Base-by-base conservation (phyloP, 768 basidiomycete species). In the Amanita fuliginea region DNA sequence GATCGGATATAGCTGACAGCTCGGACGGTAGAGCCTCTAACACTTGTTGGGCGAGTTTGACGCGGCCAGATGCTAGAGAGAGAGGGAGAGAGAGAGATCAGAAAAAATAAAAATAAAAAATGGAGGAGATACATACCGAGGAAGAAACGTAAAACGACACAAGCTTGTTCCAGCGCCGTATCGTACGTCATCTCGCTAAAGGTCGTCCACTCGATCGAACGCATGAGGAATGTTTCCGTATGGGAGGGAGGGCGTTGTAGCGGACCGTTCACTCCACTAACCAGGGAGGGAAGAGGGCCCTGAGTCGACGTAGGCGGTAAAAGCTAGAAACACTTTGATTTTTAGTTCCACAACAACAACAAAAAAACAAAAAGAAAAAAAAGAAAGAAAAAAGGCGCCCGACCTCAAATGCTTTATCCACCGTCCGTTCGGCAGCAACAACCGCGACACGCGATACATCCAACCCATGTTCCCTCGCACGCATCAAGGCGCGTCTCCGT, bases 161-260 rank as follows among this genome's bases (percentile, higher is more conserved):
- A 94, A 1, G 89, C 82, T 58, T 93, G 89, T 58, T 86, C 80
- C 7, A 97, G 67, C 0, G 93, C 94, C 5, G 81, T 81, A 9
- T 72, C 67, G 54, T 83, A 81, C 1, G 94, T 98, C 4, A 74
- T 67, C 28, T 80, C 76, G 55, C 75, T 70, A 61, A 87, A 86
- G 0, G 80, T 85, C 46, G 94, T 86, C 95, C 95, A 99, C 59
- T 98, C 94, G 43, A 97, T 83, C 0, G 89, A 87, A 16, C 93
- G 79, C 26, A 95, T 72, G 6, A 98, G 70, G 42, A 86, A 62
- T 53, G 66, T 59, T 59, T 91, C 86, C 0, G 65, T 63, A 13
- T 80, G 78, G 1, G 71, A 76, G 0, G 83, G 71, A 0, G 74
- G 70, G 8, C 72, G 69, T 54, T 81, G 83, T 36, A 76, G 56